Base-by-base conservation (phyloP, 331 rosid genomes). In the Acacia concinna region DNA sequence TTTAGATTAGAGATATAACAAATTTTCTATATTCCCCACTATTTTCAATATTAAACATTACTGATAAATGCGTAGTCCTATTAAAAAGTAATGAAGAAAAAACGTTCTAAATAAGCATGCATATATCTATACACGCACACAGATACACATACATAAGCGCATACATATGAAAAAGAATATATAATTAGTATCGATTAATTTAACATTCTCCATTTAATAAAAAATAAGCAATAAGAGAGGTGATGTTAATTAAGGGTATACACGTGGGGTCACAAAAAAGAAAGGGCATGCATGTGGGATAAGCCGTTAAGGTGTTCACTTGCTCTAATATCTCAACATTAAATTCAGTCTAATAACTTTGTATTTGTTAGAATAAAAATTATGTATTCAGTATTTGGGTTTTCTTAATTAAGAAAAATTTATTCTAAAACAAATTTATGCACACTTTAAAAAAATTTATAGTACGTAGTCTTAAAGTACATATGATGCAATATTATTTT, bases 201-300 rank as follows among this genome's bases (percentile, higher is more conserved):
- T 23, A 25, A 25, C 21, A 40, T 9, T 56, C 10, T 7, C 7
- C 31, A 10, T 5, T n/a, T 37, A 65, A 64, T 15, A 38, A 68
- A 56, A 51, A 62, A 20, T 7, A 73, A 73, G 77, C 71, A 68
- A 82, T 62, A 43, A 27, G 49, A 72, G 66, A 74, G 73, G 6
- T 28, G 51, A 65, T 64, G 6, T 56, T 49, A 20, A 18, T 20
- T 49, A 49, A 23, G 63, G 2, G 5, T 20, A 56, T 21, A 21
- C 30, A 52, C 1, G 60, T 20, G 60, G 41, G 38, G 41, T 8
- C 41, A 8, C 12, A 38, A 38, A 38, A 38, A 8, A 38, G 11
- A 38, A 38, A 38, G 41, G 41, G 41, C 18, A 14, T 44, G 4
- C 18, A 46, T 14, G 51, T 14, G 54, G 10, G 54, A 15, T 47